Conservation (phyloP, 768 basidiomycete species). For the Steccherinum ochraceum region DNA sequence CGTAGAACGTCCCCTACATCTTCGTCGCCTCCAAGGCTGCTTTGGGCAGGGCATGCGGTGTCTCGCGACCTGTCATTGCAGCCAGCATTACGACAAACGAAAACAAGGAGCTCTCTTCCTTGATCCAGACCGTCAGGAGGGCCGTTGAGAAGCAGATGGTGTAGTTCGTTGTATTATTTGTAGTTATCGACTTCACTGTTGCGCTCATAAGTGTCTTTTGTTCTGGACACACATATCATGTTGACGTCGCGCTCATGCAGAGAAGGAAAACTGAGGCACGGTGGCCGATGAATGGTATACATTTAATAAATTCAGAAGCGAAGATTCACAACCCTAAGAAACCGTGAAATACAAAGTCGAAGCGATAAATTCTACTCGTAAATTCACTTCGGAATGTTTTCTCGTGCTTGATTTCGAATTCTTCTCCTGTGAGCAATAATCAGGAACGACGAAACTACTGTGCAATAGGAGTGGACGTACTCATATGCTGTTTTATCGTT, state of each 20-base stretch:
- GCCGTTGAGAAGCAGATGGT: slow-evolving; percentile 67
- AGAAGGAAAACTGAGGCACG: too few relatives aligned
- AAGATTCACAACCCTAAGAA: not conserved
- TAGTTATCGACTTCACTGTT: not conserved
- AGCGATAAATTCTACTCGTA: not conserved
- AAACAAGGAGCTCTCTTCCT: slow-evolving; percentile 81
- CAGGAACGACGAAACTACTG: not conserved
- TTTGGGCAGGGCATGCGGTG: slow-evolving; percentile 92
- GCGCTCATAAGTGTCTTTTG: not conserved
- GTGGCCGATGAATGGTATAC: not conserved
- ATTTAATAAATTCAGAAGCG: not conserved
- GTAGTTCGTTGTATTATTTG: slow-evolving; percentile 16
- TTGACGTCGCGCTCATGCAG: not conserved
- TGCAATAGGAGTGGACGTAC: slow-evolving; percentile 37
- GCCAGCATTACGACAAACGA: slow-evolving; percentile 97
- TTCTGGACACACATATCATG: not conserved
- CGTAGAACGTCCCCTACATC: slow-evolving; percentile 92
- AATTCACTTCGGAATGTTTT: slow-evolving; percentile 78
- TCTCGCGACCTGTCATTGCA: slow-evolving; percentile 91
- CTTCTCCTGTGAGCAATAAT: slow-evolving; percentile 45
- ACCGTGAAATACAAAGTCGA: not conserved
- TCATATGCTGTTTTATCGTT: slow-evolving; percentile 94
- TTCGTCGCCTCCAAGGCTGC: slow-evolving; percentile 95
- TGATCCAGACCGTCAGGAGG: slow-evolving; percentile 82
- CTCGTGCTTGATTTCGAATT: slow-evolving; percentile 81